These are phyloP conservation scores for Saururus chinensis DNA, from an alignment of 164 flowering plant genomes.

Conservation along the genomic window DNA sequence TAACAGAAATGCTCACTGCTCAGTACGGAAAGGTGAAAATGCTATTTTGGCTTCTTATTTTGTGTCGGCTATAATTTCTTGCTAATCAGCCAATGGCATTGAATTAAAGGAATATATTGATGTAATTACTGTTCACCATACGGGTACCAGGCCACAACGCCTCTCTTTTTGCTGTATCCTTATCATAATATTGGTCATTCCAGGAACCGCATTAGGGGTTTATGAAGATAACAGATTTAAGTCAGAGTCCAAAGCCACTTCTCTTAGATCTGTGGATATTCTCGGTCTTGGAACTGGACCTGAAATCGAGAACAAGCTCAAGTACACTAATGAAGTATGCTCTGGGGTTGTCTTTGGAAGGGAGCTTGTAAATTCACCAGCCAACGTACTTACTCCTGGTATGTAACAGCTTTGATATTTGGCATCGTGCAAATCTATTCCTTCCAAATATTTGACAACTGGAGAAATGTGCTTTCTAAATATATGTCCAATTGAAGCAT, in stretches of 20 bases:
- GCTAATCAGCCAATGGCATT: no score
- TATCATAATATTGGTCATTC: neutral
- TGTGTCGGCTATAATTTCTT: no score
- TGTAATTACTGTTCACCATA: no score
- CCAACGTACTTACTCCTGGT: conserved; percentile 99
- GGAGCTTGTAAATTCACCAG: conserved; percentile 92
- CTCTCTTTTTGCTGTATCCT: no score
- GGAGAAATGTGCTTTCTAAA: neutral
- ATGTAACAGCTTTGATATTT: conserved; percentile 8
- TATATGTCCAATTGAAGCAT: no score
- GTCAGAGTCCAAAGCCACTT: conserved; percentile 65
- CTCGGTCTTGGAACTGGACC: conserved; percentile 86
- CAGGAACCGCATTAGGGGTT: conserved; percentile 71
- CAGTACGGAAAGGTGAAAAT: no score
- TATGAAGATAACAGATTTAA: conserved; percentile 78
- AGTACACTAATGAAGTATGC: conserved; percentile 61
- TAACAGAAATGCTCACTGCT: no score
- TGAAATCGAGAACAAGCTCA: conserved; percentile 69
- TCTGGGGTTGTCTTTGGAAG: conserved; percentile 69
- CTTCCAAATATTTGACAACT: neutral
- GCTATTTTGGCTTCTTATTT: no score
- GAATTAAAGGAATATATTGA: no score
- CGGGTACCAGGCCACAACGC: no score
- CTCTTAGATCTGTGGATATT: conserved; percentile 67
- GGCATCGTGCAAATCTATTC: neutral